Base-by-base conservation (phyloP, 495 filamentous ascomycete species). In the Aspergillus heteromorphus region DNA sequence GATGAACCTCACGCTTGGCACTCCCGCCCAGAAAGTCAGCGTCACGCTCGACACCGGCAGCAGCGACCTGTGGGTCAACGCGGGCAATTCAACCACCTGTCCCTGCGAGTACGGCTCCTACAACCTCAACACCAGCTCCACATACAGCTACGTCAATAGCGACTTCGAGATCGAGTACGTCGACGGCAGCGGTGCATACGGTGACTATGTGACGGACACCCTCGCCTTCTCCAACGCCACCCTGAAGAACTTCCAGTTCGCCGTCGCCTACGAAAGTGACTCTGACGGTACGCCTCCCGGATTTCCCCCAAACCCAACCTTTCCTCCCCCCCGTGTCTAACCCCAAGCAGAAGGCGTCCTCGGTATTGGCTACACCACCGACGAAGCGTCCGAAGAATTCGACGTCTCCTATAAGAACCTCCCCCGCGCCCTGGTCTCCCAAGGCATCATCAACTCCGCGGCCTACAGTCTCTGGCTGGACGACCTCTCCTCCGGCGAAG, bases 141-240 rank as follows among this genome's bases (percentile, higher is more conserved):
- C 89, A 0, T 91, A 89, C 67, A 63, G 78, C 48, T 87, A 83
- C 60, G 65, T 92, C 31, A 80, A 81, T 42, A 78, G 73, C 62
- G 76, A 83, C 56, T 93, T 93, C 73, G 83, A 87, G 58, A 92
- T 93, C 48, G 80, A 83, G 9, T 93, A 93, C 58, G 85, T 87
- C 19, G 89, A 92, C 67, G 87, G 87, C 40, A 83, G 85, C 2
- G 86, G 79, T 34, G 86, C 89, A 0, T 58, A 60, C 4, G 89
- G 89, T 8, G 87, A 91, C 62, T 92, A 92, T 68, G 87, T 81
- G n/a, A 81, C 78, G 3, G 89, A 93, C 65, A 83, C 79, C 2
- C 68, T 92, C 53, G 67, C 64, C 7, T 78, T 93, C 58, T 84
- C 80, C 7, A 75, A 73, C 21, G 64, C 72, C 29, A 78, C 56